phyloP scores from a whole-genome alignment of 169 alveolate species.

The Eimeria sp. region DNA sequence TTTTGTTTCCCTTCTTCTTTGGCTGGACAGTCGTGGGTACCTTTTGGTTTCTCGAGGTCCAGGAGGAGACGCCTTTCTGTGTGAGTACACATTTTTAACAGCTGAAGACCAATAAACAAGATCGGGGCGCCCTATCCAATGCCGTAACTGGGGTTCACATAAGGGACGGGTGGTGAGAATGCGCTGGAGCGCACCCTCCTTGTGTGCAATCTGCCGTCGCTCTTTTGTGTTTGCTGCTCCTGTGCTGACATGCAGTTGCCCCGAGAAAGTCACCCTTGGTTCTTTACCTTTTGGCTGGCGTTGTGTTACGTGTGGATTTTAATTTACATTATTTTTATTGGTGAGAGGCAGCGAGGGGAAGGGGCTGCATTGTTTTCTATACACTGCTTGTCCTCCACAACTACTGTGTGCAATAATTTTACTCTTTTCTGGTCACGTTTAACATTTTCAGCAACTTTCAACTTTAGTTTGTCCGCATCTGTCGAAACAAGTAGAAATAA shows the following conservation, averaged over 20 bases:
- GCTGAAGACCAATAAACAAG: neutral
- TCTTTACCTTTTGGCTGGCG: conserved; percentile 88
- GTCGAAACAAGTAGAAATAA: neutral
- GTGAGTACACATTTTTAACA: neutral
- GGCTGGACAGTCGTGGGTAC: conserved; percentile 89
- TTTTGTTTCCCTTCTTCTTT: conserved; percentile 88
- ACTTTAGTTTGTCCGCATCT: neutral
- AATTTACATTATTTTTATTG: conserved; percentile 88
- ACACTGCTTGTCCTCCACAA: neutral
- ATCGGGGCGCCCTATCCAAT: neutral
- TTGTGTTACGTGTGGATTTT: conserved; percentile 90
- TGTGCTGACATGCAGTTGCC: conserved; percentile 80
- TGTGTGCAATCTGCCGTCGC: neutral
- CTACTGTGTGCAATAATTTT: neutral
- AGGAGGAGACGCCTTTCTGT: conserved; percentile 88
- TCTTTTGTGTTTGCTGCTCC: neutral
- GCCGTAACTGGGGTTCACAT: neutral
- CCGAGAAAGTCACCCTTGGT: conserved; percentile 90
- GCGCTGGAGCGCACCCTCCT: neutral
- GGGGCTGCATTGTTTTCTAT: neutral
- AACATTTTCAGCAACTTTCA: neutral
- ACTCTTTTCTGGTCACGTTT: neutral
- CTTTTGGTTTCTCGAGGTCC: conserved; percentile 86
- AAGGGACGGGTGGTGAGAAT: neutral
- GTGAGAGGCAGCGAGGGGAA: conserved; percentile 20